Evolutionary conservation across 2,329 filamentous ascomycete genomes (phyloP).

Genomic region (Penicillium polonicum): DNA sequence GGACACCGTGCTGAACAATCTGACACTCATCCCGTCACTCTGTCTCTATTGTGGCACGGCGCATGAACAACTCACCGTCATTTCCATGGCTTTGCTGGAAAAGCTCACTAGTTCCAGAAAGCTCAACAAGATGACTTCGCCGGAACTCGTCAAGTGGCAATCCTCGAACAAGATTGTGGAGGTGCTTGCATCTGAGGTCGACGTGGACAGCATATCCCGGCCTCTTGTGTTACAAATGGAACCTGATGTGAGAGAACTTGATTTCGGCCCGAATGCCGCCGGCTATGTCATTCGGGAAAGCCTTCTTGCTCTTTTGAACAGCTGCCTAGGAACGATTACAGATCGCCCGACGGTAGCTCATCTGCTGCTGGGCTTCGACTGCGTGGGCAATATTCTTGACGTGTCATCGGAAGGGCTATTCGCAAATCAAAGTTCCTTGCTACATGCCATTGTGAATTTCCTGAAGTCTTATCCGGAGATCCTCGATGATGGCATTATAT

Average conservation of each 20-base stretch:
- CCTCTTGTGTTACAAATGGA: conserved; percentile 69
- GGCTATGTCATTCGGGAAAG: conserved; percentile 79
- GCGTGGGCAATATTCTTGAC: conserved; percentile 67
- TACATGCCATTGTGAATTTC: conserved; percentile 77
- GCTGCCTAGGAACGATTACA: conserved; percentile 72
- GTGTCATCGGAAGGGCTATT: conserved; percentile 70
- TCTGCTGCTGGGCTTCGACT: conserved; percentile 82
- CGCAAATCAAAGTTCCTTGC: conserved; percentile 69
- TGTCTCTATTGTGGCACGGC: conserved; percentile 84
- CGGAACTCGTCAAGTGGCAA: conserved; percentile 60
- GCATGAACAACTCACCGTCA: conserved; percentile 75
- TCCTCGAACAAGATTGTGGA: conserved; percentile 83
- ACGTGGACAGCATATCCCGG: conserved; percentile 74
- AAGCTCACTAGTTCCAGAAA: conserved; percentile 82
- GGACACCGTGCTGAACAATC: conserved; percentile 79
- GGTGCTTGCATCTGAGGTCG: conserved; percentile 77
- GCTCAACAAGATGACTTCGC: conserved; percentile 68
- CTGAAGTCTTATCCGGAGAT: conserved; percentile 66
- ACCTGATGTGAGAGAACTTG: conserved; percentile 66
- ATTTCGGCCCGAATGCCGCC: conserved; percentile 65
- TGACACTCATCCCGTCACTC: conserved; percentile 76
- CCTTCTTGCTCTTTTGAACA: conserved; percentile 81
- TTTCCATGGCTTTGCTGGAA: conserved; percentile 77
- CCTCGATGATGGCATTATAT: conserved; percentile 59
- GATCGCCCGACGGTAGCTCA: conserved; percentile 85